Percentiles rank a stretch among this genome's conserved stretches.
These are phyloP conservation scores for Zygoascus sp. DNA, from an alignment of 1,139 yeast species.

Conservation along the genomic window DNA sequence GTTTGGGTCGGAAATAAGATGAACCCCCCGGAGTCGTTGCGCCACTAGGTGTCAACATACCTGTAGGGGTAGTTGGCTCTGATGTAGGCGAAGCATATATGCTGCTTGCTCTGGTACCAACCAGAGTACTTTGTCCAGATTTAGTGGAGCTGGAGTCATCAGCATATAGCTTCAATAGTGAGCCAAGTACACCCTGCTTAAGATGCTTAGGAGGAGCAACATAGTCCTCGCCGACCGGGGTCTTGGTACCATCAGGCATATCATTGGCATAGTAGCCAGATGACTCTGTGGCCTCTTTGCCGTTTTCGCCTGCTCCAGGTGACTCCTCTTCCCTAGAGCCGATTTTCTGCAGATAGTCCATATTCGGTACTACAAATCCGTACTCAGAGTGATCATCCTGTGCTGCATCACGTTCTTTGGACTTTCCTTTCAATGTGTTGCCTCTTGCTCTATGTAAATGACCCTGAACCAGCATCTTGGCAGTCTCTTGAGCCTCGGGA, in stretches of 20 bases:
- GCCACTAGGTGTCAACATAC: constrained; percentile 12
- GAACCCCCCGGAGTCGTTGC: constrained; percentile 8
- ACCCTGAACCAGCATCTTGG: constrained; percentile 25
- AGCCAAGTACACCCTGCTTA: constrained; percentile 78
- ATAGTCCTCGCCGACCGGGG: constrained; percentile 40
- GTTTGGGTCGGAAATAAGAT: constrained; percentile 4
- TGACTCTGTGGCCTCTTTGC: not conserved
- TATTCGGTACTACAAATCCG: constrained; percentile 21
- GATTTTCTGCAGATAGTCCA: constrained; percentile 16
- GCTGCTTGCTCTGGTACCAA: constrained; percentile 7
- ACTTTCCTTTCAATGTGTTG: not conserved
- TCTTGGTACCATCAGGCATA: constrained; percentile 20
- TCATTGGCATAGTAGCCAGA: constrained; percentile 8
- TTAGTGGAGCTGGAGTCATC: constrained; percentile 28
- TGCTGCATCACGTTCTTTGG: not conserved
- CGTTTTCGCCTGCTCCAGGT: constrained; percentile 13
- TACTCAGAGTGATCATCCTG: not conserved
- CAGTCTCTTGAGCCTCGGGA: constrained; percentile 23
- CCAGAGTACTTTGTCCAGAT: constrained; percentile 10
- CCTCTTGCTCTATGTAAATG: constrained; percentile 18
- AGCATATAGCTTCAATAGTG: constrained; percentile 64
- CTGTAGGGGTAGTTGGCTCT: constrained; percentile 12
- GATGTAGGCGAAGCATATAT: constrained; percentile 14
- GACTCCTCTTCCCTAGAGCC: constrained; percentile 2
- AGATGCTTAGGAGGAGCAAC: constrained; percentile 71